These are phyloP conservation scores for Entomortierella lignicola DNA, from an alignment of 192 early-diverging fungal species.

Conservation along the genomic window DNA sequence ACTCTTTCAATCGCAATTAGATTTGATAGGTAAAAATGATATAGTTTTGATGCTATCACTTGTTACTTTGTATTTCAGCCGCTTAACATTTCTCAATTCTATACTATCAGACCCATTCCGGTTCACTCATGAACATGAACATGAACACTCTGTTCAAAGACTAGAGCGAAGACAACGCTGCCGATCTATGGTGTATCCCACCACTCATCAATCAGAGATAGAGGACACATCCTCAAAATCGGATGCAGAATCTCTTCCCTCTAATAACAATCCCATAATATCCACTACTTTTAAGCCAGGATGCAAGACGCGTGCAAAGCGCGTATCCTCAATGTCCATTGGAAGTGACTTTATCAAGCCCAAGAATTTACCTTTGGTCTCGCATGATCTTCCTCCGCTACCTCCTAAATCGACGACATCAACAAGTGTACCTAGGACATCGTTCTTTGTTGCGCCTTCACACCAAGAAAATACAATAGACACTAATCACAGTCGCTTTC, in stretches of 20 bases:
- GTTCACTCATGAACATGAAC: not conserved
- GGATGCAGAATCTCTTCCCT: not conserved
- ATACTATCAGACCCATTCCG: not conserved
- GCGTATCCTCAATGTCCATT: constrained; percentile 35
- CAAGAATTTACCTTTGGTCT: not conserved
- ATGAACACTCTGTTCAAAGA: not conserved
- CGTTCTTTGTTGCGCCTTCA: constrained; percentile 26
- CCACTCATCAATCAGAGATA: not conserved
- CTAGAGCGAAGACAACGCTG: constrained; percentile 22
- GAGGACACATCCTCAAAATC: not conserved
- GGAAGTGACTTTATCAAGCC: not conserved
- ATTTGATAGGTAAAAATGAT: constrained; percentile 3
- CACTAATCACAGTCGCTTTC: not conserved
- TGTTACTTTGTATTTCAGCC: not conserved
- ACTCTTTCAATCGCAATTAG: constrained; percentile 8
- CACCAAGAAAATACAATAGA: not conserved
- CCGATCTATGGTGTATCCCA: constrained; percentile 18
- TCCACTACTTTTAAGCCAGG: not conserved
- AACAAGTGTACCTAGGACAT: not conserved
- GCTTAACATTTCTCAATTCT: not conserved
- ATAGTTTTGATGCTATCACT: not conserved
- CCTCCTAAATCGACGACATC: constrained; percentile 2
- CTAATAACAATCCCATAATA: not conserved
- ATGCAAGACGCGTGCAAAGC: constrained; percentile 10
- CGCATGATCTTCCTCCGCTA: constrained; percentile 13